A percentile compares a stretch with the other conserved stretches of the same genome.
Conservation (phyloP, 148 eudicot species). For the Cornus controversa region DNA sequence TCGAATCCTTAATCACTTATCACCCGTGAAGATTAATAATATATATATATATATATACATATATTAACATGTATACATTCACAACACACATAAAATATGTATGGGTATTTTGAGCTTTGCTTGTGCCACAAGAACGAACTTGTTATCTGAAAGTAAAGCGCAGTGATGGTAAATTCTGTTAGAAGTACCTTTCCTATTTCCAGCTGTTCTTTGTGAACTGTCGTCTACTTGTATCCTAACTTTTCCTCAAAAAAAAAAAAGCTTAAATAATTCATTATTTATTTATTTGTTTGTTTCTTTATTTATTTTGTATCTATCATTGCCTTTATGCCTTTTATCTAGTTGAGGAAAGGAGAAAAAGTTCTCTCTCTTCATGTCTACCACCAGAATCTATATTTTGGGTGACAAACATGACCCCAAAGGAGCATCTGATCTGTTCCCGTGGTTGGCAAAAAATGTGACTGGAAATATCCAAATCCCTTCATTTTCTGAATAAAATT, state of each 20-base stretch:
- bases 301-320: background rate
- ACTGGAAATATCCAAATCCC: too few relatives aligned
- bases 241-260: background rate
- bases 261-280: background rate
- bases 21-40: too few relatives aligned
- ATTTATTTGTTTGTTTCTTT: too few relatives aligned
- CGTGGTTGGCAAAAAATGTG: too few relatives aligned
- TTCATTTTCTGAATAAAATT: too few relatives aligned
- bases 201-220: constrained; percentile 11
- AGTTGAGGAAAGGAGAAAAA: background rate
- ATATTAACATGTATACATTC: too few relatives aligned
- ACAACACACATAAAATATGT: too few relatives aligned
- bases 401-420: background rate
- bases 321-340: background rate
- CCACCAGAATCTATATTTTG: background rate
- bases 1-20: too few relatives aligned
- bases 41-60: too few relatives aligned
- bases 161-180: background rate
- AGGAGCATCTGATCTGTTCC: too few relatives aligned
- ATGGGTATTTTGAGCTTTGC: background rate
- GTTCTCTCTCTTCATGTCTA: background rate
- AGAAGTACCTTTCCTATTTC: constrained; percentile 2
- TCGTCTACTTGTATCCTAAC: background rate
- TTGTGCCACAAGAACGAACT: constrained; percentile 11
- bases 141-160: constrained; percentile 11